These are phyloP conservation scores for Trichophyton simii DNA, from an alignment of 2,329 filamentous ascomycete genomes.

Conservation along the genomic window DNA sequence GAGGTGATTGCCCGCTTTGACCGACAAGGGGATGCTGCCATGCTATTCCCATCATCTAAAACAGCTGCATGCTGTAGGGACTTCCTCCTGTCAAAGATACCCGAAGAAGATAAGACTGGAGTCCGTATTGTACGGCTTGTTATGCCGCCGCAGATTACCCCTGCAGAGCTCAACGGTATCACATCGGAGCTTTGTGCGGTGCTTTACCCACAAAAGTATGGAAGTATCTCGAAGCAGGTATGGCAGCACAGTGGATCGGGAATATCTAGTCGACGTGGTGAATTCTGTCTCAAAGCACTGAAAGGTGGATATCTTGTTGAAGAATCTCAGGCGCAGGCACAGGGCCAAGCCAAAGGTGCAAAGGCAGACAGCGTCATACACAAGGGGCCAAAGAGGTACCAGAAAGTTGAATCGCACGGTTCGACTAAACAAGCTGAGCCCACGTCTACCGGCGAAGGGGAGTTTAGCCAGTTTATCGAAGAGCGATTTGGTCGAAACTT, in stretches of 20 bases:
- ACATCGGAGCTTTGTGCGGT: conserved; percentile 55
- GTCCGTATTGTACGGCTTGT: conserved; percentile 41
- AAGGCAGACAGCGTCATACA: conserved; percentile 19
- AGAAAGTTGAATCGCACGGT: conserved; percentile 42
- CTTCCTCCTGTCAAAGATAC: conserved; percentile 49
- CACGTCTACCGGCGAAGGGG: conserved; percentile 37
- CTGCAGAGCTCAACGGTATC: conserved; percentile 39
- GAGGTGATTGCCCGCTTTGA: conserved; percentile 52
- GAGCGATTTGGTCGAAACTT: conserved; percentile 90
- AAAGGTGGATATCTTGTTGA: conserved; percentile 54
- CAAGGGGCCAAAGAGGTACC: conserved; percentile 73
- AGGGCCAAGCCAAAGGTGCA: conserved; percentile 1
- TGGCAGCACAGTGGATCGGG: conserved; percentile 97
- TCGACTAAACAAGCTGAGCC: conserved; percentile 12
- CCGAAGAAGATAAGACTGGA: conserved; percentile 32
- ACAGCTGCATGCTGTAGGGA: conserved; percentile 60
- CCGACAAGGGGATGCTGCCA: conserved; percentile 49
- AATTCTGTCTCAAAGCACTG: conserved; percentile 71
- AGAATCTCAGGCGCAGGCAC: conserved; percentile 21
- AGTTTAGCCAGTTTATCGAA: conserved; percentile 74
- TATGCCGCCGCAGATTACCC: conserved; percentile 52
- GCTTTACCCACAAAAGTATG: conserved; percentile 55
- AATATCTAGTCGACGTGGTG: conserved; percentile 76
- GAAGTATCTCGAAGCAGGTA: conserved; percentile 72
- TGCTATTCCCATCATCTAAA: conserved; percentile 65